Evolutionary conservation across 805 yeast genomes (phyloP).

Genomic region (Priceomyces carsonii): DNA sequence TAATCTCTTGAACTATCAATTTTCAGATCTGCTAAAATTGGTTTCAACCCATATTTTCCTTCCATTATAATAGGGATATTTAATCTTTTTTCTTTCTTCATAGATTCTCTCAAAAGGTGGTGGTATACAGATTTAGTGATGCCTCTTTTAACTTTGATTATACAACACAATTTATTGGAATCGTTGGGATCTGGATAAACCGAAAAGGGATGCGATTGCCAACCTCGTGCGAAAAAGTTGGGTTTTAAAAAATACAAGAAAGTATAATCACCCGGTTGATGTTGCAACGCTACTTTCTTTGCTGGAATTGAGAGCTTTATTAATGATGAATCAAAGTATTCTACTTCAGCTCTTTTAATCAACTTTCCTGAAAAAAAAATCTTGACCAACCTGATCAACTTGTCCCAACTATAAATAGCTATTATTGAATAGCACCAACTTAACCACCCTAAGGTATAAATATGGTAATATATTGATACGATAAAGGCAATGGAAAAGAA

Average conservation of each 20-base stretch:
- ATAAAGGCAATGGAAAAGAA: slow-evolving; percentile 5
- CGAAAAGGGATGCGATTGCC: slow-evolving; percentile 9
- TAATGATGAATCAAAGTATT: slow-evolving; percentile 8
- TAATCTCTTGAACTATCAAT: not conserved
- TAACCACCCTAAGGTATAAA: slow-evolving; percentile 6
- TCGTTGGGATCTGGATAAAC: slow-evolving; percentile 1
- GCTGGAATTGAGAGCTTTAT: slow-evolving; percentile 16
- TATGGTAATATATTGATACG: slow-evolving; percentile 4
- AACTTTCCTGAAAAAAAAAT: slow-evolving; percentile 16
- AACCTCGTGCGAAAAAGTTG: not conserved
- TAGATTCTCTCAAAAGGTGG: slow-evolving; percentile 1
- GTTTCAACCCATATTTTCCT: slow-evolving; percentile 5
- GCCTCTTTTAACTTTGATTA: slow-evolving; percentile 8
- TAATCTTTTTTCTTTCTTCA: not conserved
- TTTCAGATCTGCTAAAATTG: not conserved
- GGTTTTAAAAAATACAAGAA: slow-evolving; percentile 4
- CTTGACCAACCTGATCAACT: slow-evolving; percentile 2
- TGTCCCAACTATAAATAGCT: slow-evolving; percentile 7
- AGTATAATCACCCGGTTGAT: not conserved
- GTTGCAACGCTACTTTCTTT: slow-evolving; percentile 13
- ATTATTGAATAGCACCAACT: slow-evolving; percentile 8
- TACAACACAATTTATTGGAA: slow-evolving; percentile 1
- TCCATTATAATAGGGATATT: slow-evolving; percentile 6
- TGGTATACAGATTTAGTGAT: slow-evolving; percentile 8
- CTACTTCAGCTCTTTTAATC: slow-evolving; percentile 13